Percentiles rank a stretch among this genome's conserved stretches.
Conservation (phyloP, 768 basidiomycete genomes). For the Amyloporia xantha region DNA sequence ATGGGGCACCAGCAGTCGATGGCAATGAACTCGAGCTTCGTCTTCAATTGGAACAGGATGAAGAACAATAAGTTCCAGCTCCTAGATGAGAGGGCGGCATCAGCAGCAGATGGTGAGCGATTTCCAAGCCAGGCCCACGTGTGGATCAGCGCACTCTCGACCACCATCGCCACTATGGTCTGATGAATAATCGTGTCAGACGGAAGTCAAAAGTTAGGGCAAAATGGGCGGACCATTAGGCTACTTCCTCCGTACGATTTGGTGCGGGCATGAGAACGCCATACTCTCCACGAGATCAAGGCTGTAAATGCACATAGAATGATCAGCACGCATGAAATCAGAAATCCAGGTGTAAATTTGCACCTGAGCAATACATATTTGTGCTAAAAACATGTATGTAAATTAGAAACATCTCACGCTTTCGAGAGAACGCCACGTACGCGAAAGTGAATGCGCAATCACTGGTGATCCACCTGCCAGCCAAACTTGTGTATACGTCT, state of each 20-base stretch:
- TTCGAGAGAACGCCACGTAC: not conserved
- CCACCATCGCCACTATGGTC: not conserved
- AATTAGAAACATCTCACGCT: too few relatives aligned
- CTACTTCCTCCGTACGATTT: not conserved
- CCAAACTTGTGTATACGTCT: not conserved
- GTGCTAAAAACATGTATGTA: not conserved
- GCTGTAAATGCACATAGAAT: not conserved
- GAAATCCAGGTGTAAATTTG: not conserved
- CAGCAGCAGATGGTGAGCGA: not conserved
- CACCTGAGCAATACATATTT: slow-evolving; percentile 1
- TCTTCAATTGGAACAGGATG: not conserved
- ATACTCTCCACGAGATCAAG: slow-evolving; percentile 2
- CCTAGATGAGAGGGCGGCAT: not conserved
- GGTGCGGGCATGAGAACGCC: not conserved
- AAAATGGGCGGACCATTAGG: not conserved
- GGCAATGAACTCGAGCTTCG: not conserved
- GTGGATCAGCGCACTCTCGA: not conserved
- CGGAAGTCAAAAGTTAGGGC: not conserved
- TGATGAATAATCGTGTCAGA: not conserved
- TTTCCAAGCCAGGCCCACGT: not conserved
- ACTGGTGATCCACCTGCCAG: not conserved
- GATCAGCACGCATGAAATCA: not conserved
- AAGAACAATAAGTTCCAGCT: slow-evolving; percentile 2
- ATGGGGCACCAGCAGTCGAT: slow-evolving; percentile 3
- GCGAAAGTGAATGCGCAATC: slow-evolving; percentile 1